Conservation (phyloP, 2,329 filamentous ascomycete species). For the Penicillium occitanis region DNA sequence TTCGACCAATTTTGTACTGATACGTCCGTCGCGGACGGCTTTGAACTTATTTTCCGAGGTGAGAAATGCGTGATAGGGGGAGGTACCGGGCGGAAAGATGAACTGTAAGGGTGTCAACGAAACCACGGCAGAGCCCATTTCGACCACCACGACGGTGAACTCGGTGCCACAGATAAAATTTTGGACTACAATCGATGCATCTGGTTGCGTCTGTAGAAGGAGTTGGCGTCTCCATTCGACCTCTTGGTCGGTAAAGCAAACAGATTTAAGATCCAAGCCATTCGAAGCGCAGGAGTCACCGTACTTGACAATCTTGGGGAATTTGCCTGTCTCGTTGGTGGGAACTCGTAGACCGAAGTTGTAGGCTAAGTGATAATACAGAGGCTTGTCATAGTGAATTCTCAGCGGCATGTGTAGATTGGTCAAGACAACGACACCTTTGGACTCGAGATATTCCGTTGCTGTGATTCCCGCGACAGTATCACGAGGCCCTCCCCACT, state of each 20-base stretch:
- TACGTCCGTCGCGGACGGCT: constrained; percentile 6
- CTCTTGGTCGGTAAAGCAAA: too few relatives aligned
- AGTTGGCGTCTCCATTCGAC: too few relatives aligned
- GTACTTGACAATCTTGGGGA: constrained; percentile 18
- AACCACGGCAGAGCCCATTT: constrained; percentile 17
- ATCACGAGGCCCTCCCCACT: constrained; percentile 11
- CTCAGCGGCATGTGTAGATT: not conserved
- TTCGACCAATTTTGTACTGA: constrained; percentile 11
- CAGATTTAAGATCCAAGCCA: not conserved
- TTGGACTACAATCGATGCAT: constrained; percentile 5
- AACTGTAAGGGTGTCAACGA: constrained; percentile 10
- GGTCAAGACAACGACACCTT: constrained; percentile 14
- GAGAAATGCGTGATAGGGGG: constrained; percentile 3
- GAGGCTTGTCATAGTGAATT: constrained; percentile 6
- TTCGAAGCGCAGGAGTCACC: not conserved
- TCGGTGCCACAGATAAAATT: constrained; percentile 16
- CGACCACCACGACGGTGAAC: constrained; percentile 8
- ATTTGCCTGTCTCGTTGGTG: constrained; percentile 5
- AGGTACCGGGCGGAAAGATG: constrained; percentile 11
- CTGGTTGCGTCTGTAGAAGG: not conserved
- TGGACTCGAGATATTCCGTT: constrained; percentile 18
- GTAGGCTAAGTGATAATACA: not conserved
- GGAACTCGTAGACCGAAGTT: constrained; percentile 7
- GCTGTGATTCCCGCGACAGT: constrained; percentile 13
- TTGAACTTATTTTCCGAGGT: constrained; percentile 18